Conservation (phyloP, 2,329 filamentous ascomycete species). For the Aspergillus sp. region DNA sequence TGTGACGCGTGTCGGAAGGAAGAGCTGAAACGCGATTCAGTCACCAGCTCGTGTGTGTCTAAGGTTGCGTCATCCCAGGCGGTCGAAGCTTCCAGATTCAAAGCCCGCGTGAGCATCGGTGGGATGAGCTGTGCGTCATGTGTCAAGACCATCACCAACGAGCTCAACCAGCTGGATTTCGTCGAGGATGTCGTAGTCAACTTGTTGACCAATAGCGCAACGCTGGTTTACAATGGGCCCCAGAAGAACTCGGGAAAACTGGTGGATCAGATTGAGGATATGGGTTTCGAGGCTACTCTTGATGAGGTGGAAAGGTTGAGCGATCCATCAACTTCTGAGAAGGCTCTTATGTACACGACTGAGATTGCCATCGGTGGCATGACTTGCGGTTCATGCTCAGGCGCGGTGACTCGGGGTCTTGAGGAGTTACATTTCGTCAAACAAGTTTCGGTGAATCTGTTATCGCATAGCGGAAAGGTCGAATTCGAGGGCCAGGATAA, state of each 20-base stretch:
- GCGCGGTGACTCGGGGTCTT: slow-evolving; percentile 49
- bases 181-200: slow-evolving; percentile 61
- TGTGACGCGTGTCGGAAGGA: slow-evolving; percentile 52
- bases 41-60: slow-evolving; percentile 13
- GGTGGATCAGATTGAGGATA: slow-evolving; percentile 50
- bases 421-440: slow-evolving; percentile 47
- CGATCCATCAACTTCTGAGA: slow-evolving; percentile 4
- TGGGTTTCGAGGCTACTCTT: slow-evolving; percentile 49
- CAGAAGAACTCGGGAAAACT: slow-evolving; percentile 47
- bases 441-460: slow-evolving; percentile 50
- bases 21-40: slow-evolving; percentile 24
- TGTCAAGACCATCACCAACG: slow-evolving; percentile 60
- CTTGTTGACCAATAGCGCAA: slow-evolving; percentile 66
- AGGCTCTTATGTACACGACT: slow-evolving; percentile 33
- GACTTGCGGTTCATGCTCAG: slow-evolving; percentile 59
- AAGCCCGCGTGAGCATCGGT: slow-evolving; percentile 52
- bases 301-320: slow-evolving; percentile 31
- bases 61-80: slow-evolving; percentile 1
- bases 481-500: slow-evolving; percentile 50
- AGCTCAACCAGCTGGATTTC: slow-evolving; percentile 59
- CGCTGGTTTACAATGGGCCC: slow-evolving; percentile 56
- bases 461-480: slow-evolving; percentile 52
- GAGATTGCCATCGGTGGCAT: slow-evolving; percentile 56
- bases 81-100: slow-evolving; percentile 18
- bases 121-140: slow-evolving; percentile 76